A percentile compares a stretch with the other conserved stretches of the same genome.
Conservation (phyloP, 805 yeast genomes). For the Ogataea allantospora region DNA sequence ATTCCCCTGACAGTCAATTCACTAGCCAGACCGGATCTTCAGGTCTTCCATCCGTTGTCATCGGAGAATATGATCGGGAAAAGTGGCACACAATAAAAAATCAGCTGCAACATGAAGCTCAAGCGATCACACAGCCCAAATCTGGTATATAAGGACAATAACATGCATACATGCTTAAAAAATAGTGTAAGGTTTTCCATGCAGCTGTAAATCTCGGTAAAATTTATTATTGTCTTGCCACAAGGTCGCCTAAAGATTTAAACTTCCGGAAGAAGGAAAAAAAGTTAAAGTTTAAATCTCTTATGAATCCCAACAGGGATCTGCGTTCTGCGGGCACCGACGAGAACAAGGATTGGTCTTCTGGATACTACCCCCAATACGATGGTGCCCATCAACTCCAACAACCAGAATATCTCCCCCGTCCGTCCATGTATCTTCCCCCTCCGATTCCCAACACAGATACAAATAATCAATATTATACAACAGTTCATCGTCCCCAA, state of each 20-base stretch:
- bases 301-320: neutral
- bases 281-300: too few species aligned
- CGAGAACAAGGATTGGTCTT: neutral
- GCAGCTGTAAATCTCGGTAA: too few species aligned
- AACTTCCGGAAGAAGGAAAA: neutral
- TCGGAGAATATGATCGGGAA: conserved; percentile 65
- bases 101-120: conserved; percentile 12
- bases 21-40: conserved; percentile 29
- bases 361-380: neutral
- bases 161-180: neutral
- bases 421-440: conserved; percentile 6
- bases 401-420: neutral
- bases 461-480: conserved; percentile 4
- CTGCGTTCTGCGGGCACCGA: neutral
- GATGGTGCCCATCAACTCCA: neutral
- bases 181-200: too few species aligned
- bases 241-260: neutral
- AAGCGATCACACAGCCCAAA: neutral
- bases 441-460: conserved; percentile 7
- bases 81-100: conserved; percentile 57
- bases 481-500: conserved; percentile 4
- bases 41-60: conserved; percentile 53
- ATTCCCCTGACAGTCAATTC: conserved; percentile 23
- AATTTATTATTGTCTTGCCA: neutral
- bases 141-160: neutral